Evolutionary conservation across 306 rosid genomes (phyloP).

Genomic region (Inga leiocalycina): DNA sequence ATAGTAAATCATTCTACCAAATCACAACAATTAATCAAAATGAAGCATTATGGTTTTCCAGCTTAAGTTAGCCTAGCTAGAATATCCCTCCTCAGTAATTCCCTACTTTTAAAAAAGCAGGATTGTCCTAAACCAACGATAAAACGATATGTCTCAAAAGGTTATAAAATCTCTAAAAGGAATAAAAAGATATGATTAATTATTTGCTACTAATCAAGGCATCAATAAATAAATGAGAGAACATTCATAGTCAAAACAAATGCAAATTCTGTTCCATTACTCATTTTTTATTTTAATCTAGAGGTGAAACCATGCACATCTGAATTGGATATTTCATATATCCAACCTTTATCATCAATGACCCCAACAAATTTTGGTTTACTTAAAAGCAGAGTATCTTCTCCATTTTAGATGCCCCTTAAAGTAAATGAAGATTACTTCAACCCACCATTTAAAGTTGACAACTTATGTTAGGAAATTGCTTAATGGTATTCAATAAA

Average conservation of each 20-base stretch:
- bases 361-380: constrained; percentile 36
- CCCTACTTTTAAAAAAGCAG: neutral
- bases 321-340: constrained; percentile 15
- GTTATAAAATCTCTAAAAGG: constrained; percentile 15
- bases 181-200: constrained; percentile 18
- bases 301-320: constrained; percentile 31
- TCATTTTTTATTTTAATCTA: constrained; percentile 21
- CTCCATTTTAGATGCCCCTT: constrained; percentile 2
- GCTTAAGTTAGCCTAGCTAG: constrained; percentile 1
- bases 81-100: constrained; percentile 19
- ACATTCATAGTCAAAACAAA: constrained; percentile 34
- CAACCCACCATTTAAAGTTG: constrained; percentile 17
- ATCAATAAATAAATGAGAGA: constrained; percentile 35
- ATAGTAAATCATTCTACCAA: constrained; percentile 5
- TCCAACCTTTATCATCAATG: constrained; percentile 34
- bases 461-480: constrained; percentile 12
- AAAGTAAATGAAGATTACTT: constrained; percentile 29
- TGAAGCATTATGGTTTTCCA: neutral
- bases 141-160: constrained; percentile 17
- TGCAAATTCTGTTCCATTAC: constrained; percentile 36
- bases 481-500: constrained; percentile 19
- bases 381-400: constrained; percentile 27
- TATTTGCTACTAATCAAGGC: constrained; percentile 39
- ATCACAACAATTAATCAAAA: constrained; percentile 20
- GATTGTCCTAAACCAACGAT: neutral